Conservation (phyloP, 345 rosid genomes). For the Abelmoschus esculentus region DNA sequence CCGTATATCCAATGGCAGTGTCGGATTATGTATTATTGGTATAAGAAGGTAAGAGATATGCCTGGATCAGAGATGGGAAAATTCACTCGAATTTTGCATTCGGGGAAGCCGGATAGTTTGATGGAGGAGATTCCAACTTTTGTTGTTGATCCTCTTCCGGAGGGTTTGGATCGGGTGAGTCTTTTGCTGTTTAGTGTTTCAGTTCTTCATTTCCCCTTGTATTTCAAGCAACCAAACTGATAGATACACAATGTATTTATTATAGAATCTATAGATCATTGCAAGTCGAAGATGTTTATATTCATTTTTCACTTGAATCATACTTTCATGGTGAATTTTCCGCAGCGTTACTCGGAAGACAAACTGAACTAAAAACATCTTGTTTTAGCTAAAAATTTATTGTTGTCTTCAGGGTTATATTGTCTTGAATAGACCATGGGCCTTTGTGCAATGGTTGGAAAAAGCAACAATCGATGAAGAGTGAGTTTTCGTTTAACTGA, state of each 20-base stretch:
- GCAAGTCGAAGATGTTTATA: background rate
- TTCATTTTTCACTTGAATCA: background rate
- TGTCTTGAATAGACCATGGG: constrained; percentile 79
- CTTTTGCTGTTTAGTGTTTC: background rate
- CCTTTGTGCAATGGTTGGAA: constrained; percentile 80
- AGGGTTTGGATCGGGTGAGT: constrained; percentile 67
- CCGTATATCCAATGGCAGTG: constrained; percentile 80
- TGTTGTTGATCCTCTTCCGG: constrained; percentile 71
- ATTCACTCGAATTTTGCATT: constrained; percentile 69
- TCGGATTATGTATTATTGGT: constrained; percentile 73
- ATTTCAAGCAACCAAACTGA: no score
- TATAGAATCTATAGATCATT: no score
- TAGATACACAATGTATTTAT: no score
- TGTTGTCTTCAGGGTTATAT: constrained; percentile 50
- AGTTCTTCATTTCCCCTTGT: background rate
- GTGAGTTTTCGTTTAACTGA: constrained; percentile 9
- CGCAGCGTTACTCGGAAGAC: background rate
- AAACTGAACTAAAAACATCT: background rate
- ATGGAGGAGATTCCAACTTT: constrained; percentile 69
- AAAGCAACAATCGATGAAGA: constrained; percentile 42
- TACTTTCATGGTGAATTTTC: background rate
- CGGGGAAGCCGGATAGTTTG: constrained; percentile 58
- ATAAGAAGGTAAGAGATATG: constrained; percentile 51
- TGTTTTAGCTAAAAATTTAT: background rate
- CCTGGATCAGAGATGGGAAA: constrained; percentile 78